Evolutionary conservation across 176 grass and related monocot species (phyloP).

Genomic region (Eleusine coracana): DNA sequence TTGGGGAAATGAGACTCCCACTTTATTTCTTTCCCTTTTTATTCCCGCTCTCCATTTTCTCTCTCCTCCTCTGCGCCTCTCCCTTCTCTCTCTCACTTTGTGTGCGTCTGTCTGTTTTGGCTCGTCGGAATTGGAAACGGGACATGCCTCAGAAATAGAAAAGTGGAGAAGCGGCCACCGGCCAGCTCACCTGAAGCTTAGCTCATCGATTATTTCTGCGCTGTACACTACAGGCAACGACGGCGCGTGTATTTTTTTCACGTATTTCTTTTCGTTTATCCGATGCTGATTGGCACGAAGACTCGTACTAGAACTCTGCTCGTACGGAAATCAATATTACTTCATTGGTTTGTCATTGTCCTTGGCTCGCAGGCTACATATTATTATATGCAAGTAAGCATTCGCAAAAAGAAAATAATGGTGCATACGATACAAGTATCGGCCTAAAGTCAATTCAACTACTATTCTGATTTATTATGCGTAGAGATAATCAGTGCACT

Average conservation of each 20-base stretch:
- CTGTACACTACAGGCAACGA: conserved; percentile 2
- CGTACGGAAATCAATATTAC: not conserved
- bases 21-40: conserved; percentile 51
- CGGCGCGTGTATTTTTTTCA: not conserved
- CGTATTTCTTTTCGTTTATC: not conserved
- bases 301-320: not conserved
- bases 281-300: conserved; percentile 1
- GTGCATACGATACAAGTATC: not conserved
- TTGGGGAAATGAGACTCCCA: conserved; percentile 49
- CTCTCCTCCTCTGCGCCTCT: conserved; percentile 4
- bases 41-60: conserved; percentile 27
- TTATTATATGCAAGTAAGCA: no score
- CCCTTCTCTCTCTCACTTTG: conserved; percentile 1
- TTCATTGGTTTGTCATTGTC: not conserved
- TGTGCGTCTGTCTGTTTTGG: conserved; percentile 50
- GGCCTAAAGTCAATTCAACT: conserved; percentile 29
- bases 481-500: conserved; percentile 15
- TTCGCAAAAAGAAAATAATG: no score
- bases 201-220: not conserved
- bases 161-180: conserved; percentile 45
- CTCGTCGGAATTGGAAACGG: conserved; percentile 51
- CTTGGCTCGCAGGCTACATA: not conserved
- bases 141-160: conserved; percentile 54
- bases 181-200: conserved; percentile 53
- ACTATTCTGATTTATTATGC: conserved; percentile 3